Evolutionary conservation across 148 eudicot genomes (phyloP).

Genomic region (Diospyros kaki): DNA sequence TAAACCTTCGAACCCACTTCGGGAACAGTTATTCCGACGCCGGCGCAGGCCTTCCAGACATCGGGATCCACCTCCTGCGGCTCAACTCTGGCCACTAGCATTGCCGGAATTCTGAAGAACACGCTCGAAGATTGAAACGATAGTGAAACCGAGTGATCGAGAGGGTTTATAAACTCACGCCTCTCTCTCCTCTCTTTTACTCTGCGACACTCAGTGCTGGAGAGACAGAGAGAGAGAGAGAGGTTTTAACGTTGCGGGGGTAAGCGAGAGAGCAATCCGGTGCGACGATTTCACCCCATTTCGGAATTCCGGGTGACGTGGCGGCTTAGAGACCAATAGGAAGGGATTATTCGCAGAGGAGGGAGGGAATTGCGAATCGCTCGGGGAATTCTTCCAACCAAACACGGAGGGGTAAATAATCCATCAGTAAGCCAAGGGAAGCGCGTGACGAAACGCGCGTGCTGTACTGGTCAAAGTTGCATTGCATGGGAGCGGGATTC

Average conservation of each 20-base stretch:
- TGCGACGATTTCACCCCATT: too few relatives aligned
- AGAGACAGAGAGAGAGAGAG: slow-evolving; percentile 2
- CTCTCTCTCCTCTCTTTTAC: background rate
- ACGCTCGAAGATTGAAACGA: background rate
- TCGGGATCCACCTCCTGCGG: slow-evolving; percentile 20
- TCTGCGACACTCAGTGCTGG: background rate
- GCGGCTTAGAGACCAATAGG: too few relatives aligned
- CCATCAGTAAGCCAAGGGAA: too few relatives aligned
- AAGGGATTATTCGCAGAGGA: too few relatives aligned
- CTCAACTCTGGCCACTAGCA: background rate
- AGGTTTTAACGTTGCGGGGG: slow-evolving; percentile 10
- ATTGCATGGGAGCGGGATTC: too few relatives aligned
- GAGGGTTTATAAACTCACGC: slow-evolving; percentile 3
- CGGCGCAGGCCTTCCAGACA: slow-evolving; percentile 68
- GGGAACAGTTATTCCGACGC: slow-evolving; percentile 45
- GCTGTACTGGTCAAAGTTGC: too few relatives aligned
- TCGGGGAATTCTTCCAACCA: too few relatives aligned
- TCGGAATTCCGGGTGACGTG: too few relatives aligned
- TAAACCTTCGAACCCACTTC: slow-evolving; percentile 43
- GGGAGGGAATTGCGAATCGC: too few relatives aligned
- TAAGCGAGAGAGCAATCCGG: background rate
- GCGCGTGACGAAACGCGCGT: too few relatives aligned
- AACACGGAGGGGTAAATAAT: too few relatives aligned
- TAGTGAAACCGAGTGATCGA: background rate
- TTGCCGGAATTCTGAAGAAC: slow-evolving; percentile 7